A percentile compares a stretch with the other conserved stretches of the same genome.
phyloP scores from a whole-genome alignment of 768 basidiomycete genomes.

The Naganishia randhawae region DNA sequence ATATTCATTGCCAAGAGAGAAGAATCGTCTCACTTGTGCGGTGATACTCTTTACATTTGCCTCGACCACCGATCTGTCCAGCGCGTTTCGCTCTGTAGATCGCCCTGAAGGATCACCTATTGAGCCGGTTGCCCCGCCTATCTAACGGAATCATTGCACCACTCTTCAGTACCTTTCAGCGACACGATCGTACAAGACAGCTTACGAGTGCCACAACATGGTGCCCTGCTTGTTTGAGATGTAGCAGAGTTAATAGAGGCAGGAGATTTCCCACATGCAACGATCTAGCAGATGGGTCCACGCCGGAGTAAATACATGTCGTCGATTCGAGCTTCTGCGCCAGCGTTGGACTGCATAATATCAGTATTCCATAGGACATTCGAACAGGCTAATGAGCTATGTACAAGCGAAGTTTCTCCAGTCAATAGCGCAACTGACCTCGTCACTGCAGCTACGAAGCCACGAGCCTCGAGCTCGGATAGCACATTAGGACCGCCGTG shows the following conservation, averaged over 20 bases:
- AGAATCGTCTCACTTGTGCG: constrained; percentile 67
- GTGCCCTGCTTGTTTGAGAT: constrained; percentile 84
- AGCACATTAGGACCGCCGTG: constrained; percentile 27
- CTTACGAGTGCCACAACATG: constrained; percentile 75
- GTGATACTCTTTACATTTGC: constrained; percentile 66
- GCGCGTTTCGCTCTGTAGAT: constrained; percentile 69
- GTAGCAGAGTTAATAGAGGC: constrained; percentile 78
- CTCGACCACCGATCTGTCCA: constrained; percentile 61
- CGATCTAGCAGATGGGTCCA: constrained; percentile 86
- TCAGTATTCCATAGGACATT: not conserved
- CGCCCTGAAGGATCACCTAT: constrained; percentile 96
- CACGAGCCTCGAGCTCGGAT: constrained; percentile 41
- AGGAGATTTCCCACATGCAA: constrained; percentile 92
- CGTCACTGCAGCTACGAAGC: constrained; percentile 48
- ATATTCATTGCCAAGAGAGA: constrained; percentile 63
- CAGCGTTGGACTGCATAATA: constrained; percentile 10
- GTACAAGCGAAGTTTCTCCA: not conserved
- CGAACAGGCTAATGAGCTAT: not conserved
- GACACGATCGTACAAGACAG: constrained; percentile 13
- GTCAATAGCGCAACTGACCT: constrained; percentile 35
- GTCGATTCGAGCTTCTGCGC: constrained; percentile 36
- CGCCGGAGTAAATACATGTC: constrained; percentile 70
- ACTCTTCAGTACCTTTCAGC: not conserved
- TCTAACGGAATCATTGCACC: constrained; percentile 54
- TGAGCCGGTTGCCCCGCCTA: constrained; percentile 93